phyloP scores from a whole-genome alignment of 768 basidiomycete species.

The Sporobolomyces phaffii region DNA sequence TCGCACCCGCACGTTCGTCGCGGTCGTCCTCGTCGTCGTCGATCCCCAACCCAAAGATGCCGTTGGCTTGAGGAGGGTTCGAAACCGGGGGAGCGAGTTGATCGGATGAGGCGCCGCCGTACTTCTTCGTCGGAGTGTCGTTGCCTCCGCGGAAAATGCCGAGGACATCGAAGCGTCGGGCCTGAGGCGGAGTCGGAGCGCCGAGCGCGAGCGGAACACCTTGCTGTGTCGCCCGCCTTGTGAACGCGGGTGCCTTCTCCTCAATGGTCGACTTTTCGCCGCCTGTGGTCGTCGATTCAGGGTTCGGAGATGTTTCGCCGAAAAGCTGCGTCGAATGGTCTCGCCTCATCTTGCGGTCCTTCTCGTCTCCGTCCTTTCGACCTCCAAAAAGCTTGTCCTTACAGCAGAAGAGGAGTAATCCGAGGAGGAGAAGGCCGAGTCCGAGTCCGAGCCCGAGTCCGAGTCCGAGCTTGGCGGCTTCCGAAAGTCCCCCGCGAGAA shows the following conservation, averaged over 20 bases:
- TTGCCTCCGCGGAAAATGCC: slow-evolving; percentile 17
- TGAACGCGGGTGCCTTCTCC: slow-evolving; percentile 1
- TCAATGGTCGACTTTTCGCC: not conserved
- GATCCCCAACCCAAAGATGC: slow-evolving; percentile 23
- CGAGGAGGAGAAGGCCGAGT: slow-evolving; percentile 45
- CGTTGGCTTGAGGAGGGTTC: slow-evolving; percentile 14
- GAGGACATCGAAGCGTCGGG: slow-evolving; percentile 36
- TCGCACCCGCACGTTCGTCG: not conserved
- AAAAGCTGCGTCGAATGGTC: slow-evolving; percentile 10
- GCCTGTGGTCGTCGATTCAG: not conserved
- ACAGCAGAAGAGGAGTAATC: slow-evolving; percentile 45
- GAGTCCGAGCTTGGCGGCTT: slow-evolving; percentile 34
- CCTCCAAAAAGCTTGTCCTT: slow-evolving; percentile 38
- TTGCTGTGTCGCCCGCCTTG: not conserved
- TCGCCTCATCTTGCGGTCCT: slow-evolving; percentile 16
- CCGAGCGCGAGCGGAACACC: slow-evolving; percentile 1
- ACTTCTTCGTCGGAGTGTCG: not conserved
- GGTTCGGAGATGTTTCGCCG: slow-evolving; percentile 15
- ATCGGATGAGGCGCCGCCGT: not conserved
- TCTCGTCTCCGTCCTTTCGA: slow-evolving; percentile 30
- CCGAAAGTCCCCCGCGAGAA: slow-evolving; percentile 6
- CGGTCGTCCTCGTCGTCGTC: slow-evolving; percentile 3
- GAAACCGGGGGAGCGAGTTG: slow-evolving; percentile 12
- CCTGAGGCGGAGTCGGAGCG: not conserved
- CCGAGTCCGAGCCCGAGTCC: slow-evolving; percentile 47